Evolutionary conservation across 495 filamentous ascomycete species (phyloP).

Genomic region (Aspergillus leporis): DNA sequence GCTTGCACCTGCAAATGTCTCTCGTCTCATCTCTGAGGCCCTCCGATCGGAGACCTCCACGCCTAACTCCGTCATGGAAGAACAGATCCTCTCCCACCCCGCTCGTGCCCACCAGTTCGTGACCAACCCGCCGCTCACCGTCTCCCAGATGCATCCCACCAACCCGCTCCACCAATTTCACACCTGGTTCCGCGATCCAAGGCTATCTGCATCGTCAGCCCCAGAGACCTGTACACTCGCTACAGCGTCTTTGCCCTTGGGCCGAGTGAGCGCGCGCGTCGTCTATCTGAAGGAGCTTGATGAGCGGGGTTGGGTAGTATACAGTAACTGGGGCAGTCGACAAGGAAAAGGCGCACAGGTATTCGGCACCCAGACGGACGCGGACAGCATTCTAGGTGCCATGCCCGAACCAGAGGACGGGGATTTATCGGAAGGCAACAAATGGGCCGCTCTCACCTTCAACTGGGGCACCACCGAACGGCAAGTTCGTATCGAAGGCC

Average conservation of each 20-base stretch:
- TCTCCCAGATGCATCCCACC: slow-evolving; percentile 40
- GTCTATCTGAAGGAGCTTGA: slow-evolving; percentile 86
- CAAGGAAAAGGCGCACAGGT: slow-evolving; percentile 49
- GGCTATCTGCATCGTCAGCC: slow-evolving; percentile 60
- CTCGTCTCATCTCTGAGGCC: slow-evolving; percentile 24
- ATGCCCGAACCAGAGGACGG: slow-evolving; percentile 32
- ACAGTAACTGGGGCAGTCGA: slow-evolving; percentile 82
- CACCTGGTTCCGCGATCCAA: slow-evolving; percentile 76
- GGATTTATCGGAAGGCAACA: slow-evolving; percentile 34
- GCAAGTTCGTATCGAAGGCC: slow-evolving; percentile 83
- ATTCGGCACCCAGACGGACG: slow-evolving; percentile 27
- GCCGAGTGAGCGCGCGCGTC: slow-evolving; percentile 77
- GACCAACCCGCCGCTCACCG: slow-evolving; percentile 45
- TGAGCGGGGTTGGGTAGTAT: slow-evolving; percentile 80
- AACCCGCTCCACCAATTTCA: slow-evolving; percentile 81
- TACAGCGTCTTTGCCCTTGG: slow-evolving; percentile 82
- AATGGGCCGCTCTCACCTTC: slow-evolving; percentile 48
- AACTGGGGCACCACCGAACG: slow-evolving; percentile 70
- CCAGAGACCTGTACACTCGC: slow-evolving; percentile 75
- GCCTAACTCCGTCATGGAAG: slow-evolving; percentile 37
- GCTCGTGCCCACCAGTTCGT: slow-evolving; percentile 50
- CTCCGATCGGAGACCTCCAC: slow-evolving; percentile 38
- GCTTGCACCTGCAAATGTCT: slow-evolving; percentile 34
- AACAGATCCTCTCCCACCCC: slow-evolving; percentile 38
- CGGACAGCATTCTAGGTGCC: slow-evolving; percentile 15